Conservation (phyloP, 2,329 filamentous ascomycete species). For the Lachnellula arida region DNA sequence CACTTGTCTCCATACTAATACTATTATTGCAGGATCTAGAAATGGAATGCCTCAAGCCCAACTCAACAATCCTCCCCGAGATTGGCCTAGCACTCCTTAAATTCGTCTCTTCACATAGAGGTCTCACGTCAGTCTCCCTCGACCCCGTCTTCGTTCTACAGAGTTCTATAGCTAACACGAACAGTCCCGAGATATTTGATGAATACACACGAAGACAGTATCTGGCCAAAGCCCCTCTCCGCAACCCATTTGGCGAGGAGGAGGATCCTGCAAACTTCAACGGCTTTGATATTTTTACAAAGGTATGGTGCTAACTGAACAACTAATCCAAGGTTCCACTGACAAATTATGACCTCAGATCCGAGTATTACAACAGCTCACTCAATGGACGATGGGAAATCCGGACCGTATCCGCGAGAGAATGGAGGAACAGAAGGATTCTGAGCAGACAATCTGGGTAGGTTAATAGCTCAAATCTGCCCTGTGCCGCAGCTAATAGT, state of each 20-base stretch:
- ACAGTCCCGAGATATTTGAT: constrained; percentile 80
- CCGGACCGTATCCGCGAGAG: constrained; percentile 81
- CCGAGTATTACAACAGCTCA: constrained; percentile 79
- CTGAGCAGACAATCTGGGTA: constrained; percentile 81
- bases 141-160: background rate
- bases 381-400: constrained; percentile 82
- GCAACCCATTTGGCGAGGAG: constrained; percentile 80
- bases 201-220: constrained; percentile 91
- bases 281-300: constrained; percentile 77
- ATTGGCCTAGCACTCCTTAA: constrained; percentile 86
- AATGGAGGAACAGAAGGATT: constrained; percentile 77
- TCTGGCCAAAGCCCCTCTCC: constrained; percentile 68
- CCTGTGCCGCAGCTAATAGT: constrained; percentile 10
- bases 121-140: constrained; percentile 66
- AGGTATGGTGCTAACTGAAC: constrained; percentile 44
- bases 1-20: constrained; percentile 8
- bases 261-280: constrained; percentile 70
- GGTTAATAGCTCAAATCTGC: constrained; percentile 28
- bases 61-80: constrained; percentile 69
- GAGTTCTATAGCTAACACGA: constrained; percentile 22
- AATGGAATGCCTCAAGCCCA: constrained; percentile 76
- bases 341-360: constrained; percentile 43
- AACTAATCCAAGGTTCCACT: constrained; percentile 17
- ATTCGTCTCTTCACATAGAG: constrained; percentile 88
- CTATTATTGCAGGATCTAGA: constrained; percentile 68